Evolutionary conservation across 257 asterid genomes (phyloP), one percentile per base, ranked within the genome.

Genomic region (Lycium barbarum): DNA sequence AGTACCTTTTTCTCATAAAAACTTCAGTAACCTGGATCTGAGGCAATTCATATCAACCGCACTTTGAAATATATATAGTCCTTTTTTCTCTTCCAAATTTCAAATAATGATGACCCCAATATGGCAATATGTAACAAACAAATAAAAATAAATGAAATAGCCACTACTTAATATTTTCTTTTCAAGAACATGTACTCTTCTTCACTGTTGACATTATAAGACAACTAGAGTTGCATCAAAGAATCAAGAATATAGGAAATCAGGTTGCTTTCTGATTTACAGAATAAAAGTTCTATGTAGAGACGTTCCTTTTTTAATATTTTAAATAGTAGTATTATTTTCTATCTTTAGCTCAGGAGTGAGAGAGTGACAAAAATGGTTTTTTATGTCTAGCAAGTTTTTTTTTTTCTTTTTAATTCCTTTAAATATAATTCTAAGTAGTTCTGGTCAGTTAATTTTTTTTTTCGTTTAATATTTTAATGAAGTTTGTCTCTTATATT

Each of bases 1-100:
- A 85, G 88, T 74, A 86, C 88, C 85, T 83, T 85, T 87, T 87
- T 73, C 74, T 68, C 89, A 82, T 72, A 84, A 84, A 70, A 86
- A 87, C 58, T 84, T 89, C 88, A 88, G 91, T 93, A 80, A 90
- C 98, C 95, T 89, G 95, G 98, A 96, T 95, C 98, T 93, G 95
- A 94, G 97, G 98, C 92, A 93, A 93, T 68, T 90, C 88, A 90
- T 79, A 43, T 49, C 84, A 20, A 84, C 83, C 84, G 76, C 67
- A 38, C 67, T 51, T 84, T 59, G 63, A 20, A 83, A 71, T 40
- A 62, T 53, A 71, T 40, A 62, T 53, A 71, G 71, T 83, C 49
- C 33, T 26, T 57, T 55, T 68, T 35, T 68, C 49, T 51, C 61
- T 66, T 65, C 58, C 15, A 26, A 18, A 33, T 35, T 66, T 53